Base-by-base conservation (phyloP, 257 asterid species). In the Nicotiana sylvestris region DNA sequence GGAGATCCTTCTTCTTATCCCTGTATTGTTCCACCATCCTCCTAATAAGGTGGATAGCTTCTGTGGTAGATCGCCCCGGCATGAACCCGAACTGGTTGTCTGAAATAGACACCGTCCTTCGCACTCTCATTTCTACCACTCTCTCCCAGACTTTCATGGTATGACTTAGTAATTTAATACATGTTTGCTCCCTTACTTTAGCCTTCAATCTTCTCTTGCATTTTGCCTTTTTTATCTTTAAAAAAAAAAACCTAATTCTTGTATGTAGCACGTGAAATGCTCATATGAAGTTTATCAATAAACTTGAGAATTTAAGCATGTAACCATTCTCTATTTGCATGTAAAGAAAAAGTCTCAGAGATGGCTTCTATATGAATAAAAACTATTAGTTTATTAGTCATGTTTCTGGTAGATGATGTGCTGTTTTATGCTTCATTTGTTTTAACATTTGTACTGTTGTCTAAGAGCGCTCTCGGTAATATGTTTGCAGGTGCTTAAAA, bases 401-500 rank as follows among this genome's bases (percentile, higher is more conserved):
- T n/a, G 30, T 79, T 37, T 57, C 35, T 60, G 5, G 10, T 46
- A 56, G 62, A 57, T 57, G 64, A 57, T 57, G 27, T 21, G 21
- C 29, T 56, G n/a, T 6, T 57, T 57, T 37, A 58, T 81, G 60
- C 62, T 12, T 68, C 25, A 17, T 43, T 70, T 30, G 43, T 57
- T 68, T 39, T 62, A 17, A 21, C 18, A 5, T 57, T 57, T 57
- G 64, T 18, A 57, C 64, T 17, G 64, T 57, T 57, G 64, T 57
- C 64, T 57, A 16, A 51, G 81, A 76, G 58, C 35, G 15, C 51
- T 17, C 35, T 76, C n/a, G 35, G 16, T 49, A 81, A 67, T 32
- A 81, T 80, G 53, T 4, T 84, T 81, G 55, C 83, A 88, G 91
- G 91, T 88, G 37, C 77, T 88, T 60, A 86, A 88, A 83, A 88